Conservation (phyloP, 1,139 yeast genomes). For the Kluyveromyces sp. region DNA sequence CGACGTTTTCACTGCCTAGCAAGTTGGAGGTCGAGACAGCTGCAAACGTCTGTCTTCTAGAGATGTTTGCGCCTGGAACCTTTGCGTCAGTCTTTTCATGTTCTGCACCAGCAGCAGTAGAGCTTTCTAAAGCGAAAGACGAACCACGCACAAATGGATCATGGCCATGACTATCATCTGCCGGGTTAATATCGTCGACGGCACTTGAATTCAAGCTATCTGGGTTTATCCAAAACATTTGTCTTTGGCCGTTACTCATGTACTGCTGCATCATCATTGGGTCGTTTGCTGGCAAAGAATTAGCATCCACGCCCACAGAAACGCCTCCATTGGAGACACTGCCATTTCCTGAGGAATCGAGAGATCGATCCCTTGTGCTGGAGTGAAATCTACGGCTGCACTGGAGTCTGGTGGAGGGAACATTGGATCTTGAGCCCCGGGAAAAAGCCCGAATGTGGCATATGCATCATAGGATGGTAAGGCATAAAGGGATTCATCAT, state of each 20-base stretch:
- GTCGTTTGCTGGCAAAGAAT: constrained; percentile 1
- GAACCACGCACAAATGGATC: constrained; percentile 3
- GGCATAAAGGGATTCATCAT: constrained; percentile 23
- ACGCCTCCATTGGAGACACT: background rate
- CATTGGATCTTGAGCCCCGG: constrained; percentile 9
- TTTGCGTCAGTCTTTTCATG: background rate
- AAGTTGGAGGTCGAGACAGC: constrained; percentile 32
- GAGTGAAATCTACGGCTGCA: constrained; percentile 9
- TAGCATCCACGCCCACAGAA: background rate
- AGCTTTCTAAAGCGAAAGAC: background rate
- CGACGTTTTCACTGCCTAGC: constrained; percentile 19
- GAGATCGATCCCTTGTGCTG: background rate
- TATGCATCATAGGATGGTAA: constrained; percentile 29
- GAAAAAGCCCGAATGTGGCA: constrained; percentile 25
- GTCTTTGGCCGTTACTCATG: background rate
- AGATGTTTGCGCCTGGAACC: constrained; percentile 10
- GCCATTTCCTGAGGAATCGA: background rate
- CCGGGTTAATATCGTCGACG: background rate
- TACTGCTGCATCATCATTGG: constrained; percentile 2
- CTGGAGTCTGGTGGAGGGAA: constrained; percentile 20
- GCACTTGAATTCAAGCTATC: constrained; percentile 1
- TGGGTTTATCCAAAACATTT: constrained; percentile 3
- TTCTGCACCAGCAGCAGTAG: background rate
- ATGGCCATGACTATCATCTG: background rate
- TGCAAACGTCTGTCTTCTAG: constrained; percentile 37